phyloP scores from a whole-genome alignment of 306 rosid species.

The Aeschynomene evenia region DNA sequence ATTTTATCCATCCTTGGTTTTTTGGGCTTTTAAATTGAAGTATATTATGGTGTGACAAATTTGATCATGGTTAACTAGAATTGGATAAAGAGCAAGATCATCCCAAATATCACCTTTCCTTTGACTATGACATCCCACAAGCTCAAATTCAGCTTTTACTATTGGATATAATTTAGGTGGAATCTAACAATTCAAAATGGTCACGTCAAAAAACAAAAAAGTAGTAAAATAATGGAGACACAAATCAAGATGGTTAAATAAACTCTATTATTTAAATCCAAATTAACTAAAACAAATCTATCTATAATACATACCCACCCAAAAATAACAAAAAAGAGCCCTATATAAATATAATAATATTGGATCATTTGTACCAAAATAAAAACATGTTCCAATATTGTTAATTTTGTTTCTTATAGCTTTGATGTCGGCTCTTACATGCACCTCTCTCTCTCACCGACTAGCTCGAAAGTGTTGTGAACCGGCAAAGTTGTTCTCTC shows the following conservation, averaged over 20 bases:
- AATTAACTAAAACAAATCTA: neutral
- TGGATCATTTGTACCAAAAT: neutral
- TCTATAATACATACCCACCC: neutral
- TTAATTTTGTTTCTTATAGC: neutral
- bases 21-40: neutral
- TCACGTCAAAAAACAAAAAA: neutral
- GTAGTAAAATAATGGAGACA: neutral
- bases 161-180: neutral
- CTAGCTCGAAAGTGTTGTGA: conserved; percentile 8
- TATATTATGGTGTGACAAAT: neutral
- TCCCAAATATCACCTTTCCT: neutral
- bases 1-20: neutral
- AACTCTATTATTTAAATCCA: neutral
- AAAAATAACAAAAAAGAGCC: neutral
- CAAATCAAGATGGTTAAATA: neutral
- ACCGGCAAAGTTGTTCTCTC: conserved; percentile 14
- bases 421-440: conserved; percentile 27
- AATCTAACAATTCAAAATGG: neutral
- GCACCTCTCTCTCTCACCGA: neutral
- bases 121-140: neutral
- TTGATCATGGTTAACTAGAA: neutral
- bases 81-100: neutral
- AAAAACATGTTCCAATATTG: neutral
- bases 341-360: neutral
- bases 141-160: neutral